Evolutionary conservation across 2,329 filamentous ascomycete genomes (phyloP).

Genomic region (Colletotrichum echinochloae): DNA sequence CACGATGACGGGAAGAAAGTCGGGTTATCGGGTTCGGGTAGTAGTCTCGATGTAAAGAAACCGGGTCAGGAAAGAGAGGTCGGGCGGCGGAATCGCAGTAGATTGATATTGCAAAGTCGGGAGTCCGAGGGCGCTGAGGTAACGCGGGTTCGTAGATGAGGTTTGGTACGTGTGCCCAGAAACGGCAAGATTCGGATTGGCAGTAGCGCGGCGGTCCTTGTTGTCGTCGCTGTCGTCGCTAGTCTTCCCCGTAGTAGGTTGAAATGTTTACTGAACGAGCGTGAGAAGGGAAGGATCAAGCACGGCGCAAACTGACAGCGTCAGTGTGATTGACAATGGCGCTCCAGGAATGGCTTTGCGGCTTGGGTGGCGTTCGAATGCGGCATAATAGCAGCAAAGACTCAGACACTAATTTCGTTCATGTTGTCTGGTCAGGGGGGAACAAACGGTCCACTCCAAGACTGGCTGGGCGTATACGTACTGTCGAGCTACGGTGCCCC

Average conservation of each 20-base stretch:
- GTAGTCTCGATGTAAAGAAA: not conserved
- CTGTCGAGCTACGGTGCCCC: not conserved
- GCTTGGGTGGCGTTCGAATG: slow-evolving; percentile 16
- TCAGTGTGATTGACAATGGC: slow-evolving; percentile 37
- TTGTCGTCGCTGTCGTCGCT: slow-evolving; percentile 24
- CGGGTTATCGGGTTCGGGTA: not conserved
- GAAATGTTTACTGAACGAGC: slow-evolving; percentile 32
- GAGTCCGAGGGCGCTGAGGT: slow-evolving; percentile 22
- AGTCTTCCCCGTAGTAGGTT: not conserved
- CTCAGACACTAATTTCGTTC: slow-evolving; percentile 39
- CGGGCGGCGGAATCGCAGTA: not conserved
- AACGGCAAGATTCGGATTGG: not conserved
- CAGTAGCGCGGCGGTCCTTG: slow-evolving; percentile 16
- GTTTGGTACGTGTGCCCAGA: slow-evolving; percentile 33
- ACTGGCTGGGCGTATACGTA: slow-evolving; percentile 33
- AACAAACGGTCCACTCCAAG: slow-evolving; percentile 9
- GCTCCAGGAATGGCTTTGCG: slow-evolving; percentile 31
- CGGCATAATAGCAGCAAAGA: slow-evolving; percentile 37
- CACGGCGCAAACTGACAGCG: slow-evolving; percentile 40
- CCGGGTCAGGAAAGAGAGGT: slow-evolving; percentile 2
- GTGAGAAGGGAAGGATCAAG: slow-evolving; percentile 39
- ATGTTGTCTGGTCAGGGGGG: slow-evolving; percentile 37
- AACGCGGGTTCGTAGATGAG: slow-evolving; percentile 27
- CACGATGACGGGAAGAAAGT: not conserved
- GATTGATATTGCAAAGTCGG: slow-evolving; percentile 15